Base-by-base conservation (phyloP, 306 rosid genomes). In the Vigna unguiculata region DNA sequence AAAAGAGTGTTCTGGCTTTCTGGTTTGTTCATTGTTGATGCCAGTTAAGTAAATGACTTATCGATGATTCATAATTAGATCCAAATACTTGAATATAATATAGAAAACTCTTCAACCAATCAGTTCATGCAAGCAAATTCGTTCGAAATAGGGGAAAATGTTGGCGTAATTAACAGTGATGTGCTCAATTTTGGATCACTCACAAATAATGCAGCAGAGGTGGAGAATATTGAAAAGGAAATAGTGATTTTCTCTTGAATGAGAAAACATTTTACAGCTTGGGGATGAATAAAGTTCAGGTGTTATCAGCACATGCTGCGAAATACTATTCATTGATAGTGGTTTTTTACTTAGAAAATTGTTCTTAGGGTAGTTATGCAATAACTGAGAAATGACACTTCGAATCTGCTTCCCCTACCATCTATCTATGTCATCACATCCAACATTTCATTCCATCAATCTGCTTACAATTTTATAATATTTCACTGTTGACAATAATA, bases 361-460 rank as follows among this genome's bases (percentile, higher is more conserved):
- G 5, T 19, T 58, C 40, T 25, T 58, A 9, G 62, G 34, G 5
- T 55, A 55, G 62, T 11, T 55, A 55, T 22, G 32, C 34, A 22
- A 22, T 22, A 55, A 55, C 8, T 57, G 17, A 13, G 10, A 57
- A 57, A 57, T 13, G 63, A 57, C 65, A 58, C 17, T 13, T 58
- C 20, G 65, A 58, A 61, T 61, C 21, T 61, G 67, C 67, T 61
- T 36, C 47, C 46, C 25, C 46, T 32, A 16, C 69, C 15, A 9
- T 62, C 68, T 6, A 16, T 62, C 67, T 2, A 16, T 61, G 9
- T 62, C 45, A 10, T 17, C 25, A 63, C 22, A 4, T 6, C 47
- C 69, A 61, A 30, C 68, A 61, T 61, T 61, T 32, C 24, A 32
- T 61, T 61, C 68, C 24, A 16, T 61, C 22, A 36, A 36, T n/a